Conservation (phyloP, 768 basidiomycete species). For the Chalciporus pseudorubinellus region DNA sequence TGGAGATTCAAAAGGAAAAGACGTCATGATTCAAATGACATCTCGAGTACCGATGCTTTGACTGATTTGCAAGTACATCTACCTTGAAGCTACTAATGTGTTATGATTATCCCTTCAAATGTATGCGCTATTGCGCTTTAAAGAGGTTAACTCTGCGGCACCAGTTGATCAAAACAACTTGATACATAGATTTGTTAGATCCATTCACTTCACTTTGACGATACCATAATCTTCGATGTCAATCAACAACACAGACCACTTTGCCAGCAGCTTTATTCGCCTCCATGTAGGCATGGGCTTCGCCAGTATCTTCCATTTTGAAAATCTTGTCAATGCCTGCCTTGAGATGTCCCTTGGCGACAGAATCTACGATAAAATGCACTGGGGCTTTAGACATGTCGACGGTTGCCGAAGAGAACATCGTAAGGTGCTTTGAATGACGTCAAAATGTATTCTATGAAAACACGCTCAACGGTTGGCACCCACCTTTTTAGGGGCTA, state of each 20-base stretch:
- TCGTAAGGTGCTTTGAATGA: too few relatives aligned
- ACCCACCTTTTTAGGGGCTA: too few relatives aligned
- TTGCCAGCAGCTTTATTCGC: conserved; percentile 23
- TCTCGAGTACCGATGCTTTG: conserved; percentile 1
- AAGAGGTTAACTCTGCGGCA: background rate
- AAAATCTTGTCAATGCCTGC: too few relatives aligned
- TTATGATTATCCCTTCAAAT: conserved; percentile 5
- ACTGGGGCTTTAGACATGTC: too few relatives aligned
- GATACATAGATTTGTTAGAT: background rate
- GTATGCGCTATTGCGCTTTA: background rate
- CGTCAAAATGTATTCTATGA: too few relatives aligned
- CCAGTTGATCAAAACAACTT: background rate
- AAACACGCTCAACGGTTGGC: too few relatives aligned
- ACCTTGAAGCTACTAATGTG: conserved; percentile 18
- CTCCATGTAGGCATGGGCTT: background rate
- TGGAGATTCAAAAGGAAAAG: conserved; percentile 48
- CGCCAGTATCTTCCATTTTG: too few relatives aligned
- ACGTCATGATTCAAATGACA: conserved; percentile 4
- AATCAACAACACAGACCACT: conserved; percentile 24
- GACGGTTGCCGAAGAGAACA: too few relatives aligned
- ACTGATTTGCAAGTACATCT: conserved; percentile 16
- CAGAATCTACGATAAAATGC: too few relatives aligned
- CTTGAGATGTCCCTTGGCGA: too few relatives aligned
- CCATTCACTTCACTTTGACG: background rate
- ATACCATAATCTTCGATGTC: background rate